Base-by-base conservation (phyloP, 1,284 basidiomycete species). In the Takashimella koratensis region DNA sequence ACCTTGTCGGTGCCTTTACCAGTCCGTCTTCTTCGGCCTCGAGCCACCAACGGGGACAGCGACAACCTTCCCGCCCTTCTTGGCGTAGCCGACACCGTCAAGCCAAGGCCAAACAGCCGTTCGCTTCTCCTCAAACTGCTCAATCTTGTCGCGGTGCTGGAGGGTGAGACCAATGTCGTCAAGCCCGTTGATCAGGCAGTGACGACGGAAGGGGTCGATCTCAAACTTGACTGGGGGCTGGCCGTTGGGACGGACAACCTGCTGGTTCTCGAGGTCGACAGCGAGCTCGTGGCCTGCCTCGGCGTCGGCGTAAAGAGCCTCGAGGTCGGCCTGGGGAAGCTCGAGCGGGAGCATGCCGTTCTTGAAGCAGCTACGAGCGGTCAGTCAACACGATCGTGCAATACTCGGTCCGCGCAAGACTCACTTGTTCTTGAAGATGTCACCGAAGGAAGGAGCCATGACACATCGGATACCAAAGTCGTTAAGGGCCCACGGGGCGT, bases 401-500 rank as follows among this genome's bases (percentile, higher is more conserved):
- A 23, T 6, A 42, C 20, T 16, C 19, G 21, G 36, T 16, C 25
- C 20, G 39, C 10, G 10, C 5, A 2, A 20, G n/a, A 65, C 65
- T 60, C 57, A 68, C 62, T 76, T 76, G 67, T 72, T 76, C 58
- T 70, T 73, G 84, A 95, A 95, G 68, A 97, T 97, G 65, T 97
- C 94, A 39, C 90, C 93, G 69, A 95, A 95, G 67, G 88, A 92
- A 3, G 90, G 91, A 0, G 92, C 90, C 70, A 97, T 93, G 64
- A 97, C 80, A 72, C 88, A 90, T 54, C 87, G 83, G 68, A 97
- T 95, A 25, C 93, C 93, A 71, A 96, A 97, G 76, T 97, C 91
- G 68, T 92, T 90, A 83, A 97, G 79, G 73, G 92, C 92, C 93
- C 93, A 97, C 1, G 92, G 91, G 13, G 93, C 93, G 71, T 97